Evolutionary conservation across 2,329 filamentous ascomycete genomes (phyloP).

Genomic region (Ophiostoma novo-ulmi): DNA sequence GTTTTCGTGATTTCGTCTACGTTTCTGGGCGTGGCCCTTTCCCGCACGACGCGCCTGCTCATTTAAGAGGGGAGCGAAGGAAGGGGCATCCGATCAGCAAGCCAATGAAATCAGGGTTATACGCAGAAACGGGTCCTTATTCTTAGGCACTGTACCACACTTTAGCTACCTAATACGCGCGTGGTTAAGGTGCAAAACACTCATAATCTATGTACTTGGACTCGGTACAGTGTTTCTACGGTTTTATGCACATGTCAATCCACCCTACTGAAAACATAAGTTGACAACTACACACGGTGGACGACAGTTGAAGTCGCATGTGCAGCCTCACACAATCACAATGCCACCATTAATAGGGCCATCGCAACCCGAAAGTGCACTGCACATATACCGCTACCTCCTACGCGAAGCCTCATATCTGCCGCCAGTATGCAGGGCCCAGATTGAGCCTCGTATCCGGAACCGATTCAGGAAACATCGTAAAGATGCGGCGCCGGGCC

Average conservation of each 20-base stretch:
- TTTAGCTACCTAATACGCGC: not conserved
- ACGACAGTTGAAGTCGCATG: not conserved
- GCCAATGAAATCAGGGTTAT: not conserved
- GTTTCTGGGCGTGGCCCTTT: constrained; percentile 18
- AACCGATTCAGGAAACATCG: constrained; percentile 43
- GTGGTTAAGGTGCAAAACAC: not conserved
- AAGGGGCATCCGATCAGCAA: not conserved
- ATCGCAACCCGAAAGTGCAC: constrained; percentile 29
- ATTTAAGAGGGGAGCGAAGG: constrained; percentile 15
- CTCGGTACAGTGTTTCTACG: not conserved
- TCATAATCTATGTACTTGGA: not conserved
- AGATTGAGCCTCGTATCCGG: constrained; percentile 42
- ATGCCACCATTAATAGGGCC: constrained; percentile 8
- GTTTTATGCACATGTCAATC: not conserved
- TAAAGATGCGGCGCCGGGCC: constrained; percentile 28
- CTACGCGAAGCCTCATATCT: constrained; percentile 59
- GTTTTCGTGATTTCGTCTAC: constrained; percentile 30
- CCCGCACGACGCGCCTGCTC: constrained; percentile 26
- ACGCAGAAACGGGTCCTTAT: not conserved
- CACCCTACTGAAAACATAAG: not conserved
- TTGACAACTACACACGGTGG: not conserved
- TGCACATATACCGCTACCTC: constrained; percentile 53
- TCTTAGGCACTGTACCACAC: not conserved
- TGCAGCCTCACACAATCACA: not conserved
- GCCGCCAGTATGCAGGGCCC: constrained; percentile 46